Evolutionary conservation across 805 yeast species (phyloP), one percentile per base, ranked within the genome.

Genomic region (Ogataea glucozyma): DNA sequence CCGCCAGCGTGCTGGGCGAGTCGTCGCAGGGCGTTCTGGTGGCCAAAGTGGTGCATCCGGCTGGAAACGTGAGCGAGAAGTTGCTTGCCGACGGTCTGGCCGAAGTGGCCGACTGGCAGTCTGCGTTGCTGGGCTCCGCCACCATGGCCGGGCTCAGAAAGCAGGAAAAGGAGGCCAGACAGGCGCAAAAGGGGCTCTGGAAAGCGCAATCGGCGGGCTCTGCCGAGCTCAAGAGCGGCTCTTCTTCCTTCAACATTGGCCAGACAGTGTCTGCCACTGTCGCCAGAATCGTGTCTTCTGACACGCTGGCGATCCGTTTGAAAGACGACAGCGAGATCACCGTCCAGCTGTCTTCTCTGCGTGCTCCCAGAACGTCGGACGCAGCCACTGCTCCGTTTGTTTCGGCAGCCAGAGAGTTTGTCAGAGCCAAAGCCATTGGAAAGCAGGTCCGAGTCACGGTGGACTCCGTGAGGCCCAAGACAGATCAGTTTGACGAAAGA

Each of bases 41-140:
- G 41, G 85, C 73, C 14, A 65, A 75, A 36, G 61, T 87, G 26
- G 58, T 70, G 42, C 91, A 85, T 57, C 88, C 95, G 23, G 84
- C 85, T 4, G 95, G 95, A 13, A 81, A 81, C 48, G 81, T 87
- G 53, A 79, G 84, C 44, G 85, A 80, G 51, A 76, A 78, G 49
- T 66, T 88, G 43, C 71, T 88, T 45, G 78, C 75, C 43, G 72
- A 71, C 42, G 96, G 96, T 9, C 70, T 83, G 22, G 95, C 84
- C 10, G 81, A 79, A 51, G 79, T 87, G 37, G 76, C 81, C 19
- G 95, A 88, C 60, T 83, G 91, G 88, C 96, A 88, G 60, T 78
- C 88, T 1, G 58, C 75, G 11, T 54, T 79, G 31, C 67, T 88
- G 44, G 96, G 96, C 4, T 67, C 88, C 9, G 65, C 71, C 32